Base-by-base conservation (phyloP, 306 rosid genomes). In the Quercus alba region DNA sequence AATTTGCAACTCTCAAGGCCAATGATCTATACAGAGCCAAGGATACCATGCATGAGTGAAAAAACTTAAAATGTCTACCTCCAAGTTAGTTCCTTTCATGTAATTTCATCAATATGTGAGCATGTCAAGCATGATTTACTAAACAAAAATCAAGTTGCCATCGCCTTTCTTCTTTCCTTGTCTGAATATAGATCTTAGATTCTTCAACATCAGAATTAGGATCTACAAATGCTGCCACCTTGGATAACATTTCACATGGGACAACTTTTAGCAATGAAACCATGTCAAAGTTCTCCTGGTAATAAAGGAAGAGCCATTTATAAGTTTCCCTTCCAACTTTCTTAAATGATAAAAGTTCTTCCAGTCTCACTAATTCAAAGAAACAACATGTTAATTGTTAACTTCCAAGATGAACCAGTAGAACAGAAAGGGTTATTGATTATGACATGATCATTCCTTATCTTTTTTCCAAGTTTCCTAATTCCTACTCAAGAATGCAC, bases 201-300 rank as follows among this genome's bases (percentile, higher is more conserved):
- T 94, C 98, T 78, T 97, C 98, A 56, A 93, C 91, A 82, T 94
- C 98, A 79, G 91, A 94, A 85, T 81, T 94, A 3, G 94, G 97
- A 92, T 94, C 95, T 64, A 94, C 98, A 77, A 92, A 79, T 21
- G 88, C 94, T 80, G 97, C 94, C 81, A 92, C 98, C 86, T 85
- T 91, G 54, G 87, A 88, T 80, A 87, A 94, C 85, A 94, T 85
- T 85, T 94, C 98, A 46, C 92, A 79, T 57, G 92, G 84, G 54
- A 92, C 86, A 81, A 94, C 97, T 84, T 87, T 86, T 56, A 94
- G 89, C 87, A 92, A 83, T 72, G 98, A 89, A 55, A 92, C 97
- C 86, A 84, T 91, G 97, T 92, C 90, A 94, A 90, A 76, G 91
- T 88, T 73, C 91, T 83, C 90, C 92, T 35, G 0, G 46, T 41